Evolutionary conservation across 352 stramenopile species (phyloP).

Genomic region (Phytophthora europaea): DNA sequence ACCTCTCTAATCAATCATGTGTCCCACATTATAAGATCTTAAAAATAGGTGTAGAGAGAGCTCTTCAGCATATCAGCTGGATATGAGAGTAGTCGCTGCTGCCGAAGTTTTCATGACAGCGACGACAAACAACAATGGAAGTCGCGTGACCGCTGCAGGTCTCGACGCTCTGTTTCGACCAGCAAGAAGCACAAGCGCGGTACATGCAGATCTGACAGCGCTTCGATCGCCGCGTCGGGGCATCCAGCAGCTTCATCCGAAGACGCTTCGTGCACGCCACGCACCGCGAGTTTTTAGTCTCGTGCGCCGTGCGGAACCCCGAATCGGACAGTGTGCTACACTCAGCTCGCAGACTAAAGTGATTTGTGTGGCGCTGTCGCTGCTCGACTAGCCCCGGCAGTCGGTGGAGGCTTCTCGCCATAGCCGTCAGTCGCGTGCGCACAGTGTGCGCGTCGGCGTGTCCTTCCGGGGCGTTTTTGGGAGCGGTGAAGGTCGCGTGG

Average conservation of each 20-base stretch:
- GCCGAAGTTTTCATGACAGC: conserved; percentile 54
- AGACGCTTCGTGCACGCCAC: conserved; percentile 57
- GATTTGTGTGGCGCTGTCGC: conserved; percentile 24
- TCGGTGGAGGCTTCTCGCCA: conserved; percentile 43
- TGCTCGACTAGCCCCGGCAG: conserved; percentile 42
- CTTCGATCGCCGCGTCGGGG: conserved; percentile 40
- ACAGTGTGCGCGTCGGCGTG: conserved; percentile 39
- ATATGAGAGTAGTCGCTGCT: conserved; percentile 53
- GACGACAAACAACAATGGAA: conserved; percentile 46
- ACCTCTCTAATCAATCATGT: too few relatives aligned
- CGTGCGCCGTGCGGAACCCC: conserved; percentile 14
- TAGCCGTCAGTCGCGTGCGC: conserved; percentile 27
- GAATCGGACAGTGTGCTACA: conserved; percentile 17
- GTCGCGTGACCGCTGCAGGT: conserved; percentile 46
- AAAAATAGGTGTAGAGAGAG: too few relatives aligned
- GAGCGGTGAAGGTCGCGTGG: conserved; percentile 43
- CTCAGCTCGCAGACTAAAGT: conserved; percentile 8
- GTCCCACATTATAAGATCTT: too few relatives aligned
- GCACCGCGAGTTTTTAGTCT: conserved; percentile 45
- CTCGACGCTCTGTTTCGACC: conserved; percentile 48
- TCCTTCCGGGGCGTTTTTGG: conserved; percentile 15
- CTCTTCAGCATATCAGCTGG: conserved; percentile 21
- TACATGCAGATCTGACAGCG: conserved; percentile 62
- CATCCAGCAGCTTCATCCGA: conserved; percentile 41
- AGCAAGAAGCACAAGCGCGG: conserved; percentile 52